Base-by-base conservation (phyloP, 495 filamentous ascomycete genomes). In the Parachaetomium inaequale region DNA sequence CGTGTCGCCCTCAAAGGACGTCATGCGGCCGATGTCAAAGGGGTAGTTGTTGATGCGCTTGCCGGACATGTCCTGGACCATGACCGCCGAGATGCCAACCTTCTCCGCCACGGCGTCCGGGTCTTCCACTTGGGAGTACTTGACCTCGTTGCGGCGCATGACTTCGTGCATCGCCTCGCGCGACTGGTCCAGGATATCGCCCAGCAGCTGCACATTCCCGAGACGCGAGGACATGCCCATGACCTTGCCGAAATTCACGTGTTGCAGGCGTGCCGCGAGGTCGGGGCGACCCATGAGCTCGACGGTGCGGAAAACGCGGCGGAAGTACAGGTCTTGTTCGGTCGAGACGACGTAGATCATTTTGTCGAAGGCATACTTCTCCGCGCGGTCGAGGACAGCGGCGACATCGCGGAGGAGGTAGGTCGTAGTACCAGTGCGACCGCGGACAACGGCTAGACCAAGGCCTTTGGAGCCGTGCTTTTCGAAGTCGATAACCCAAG, bases 401-500 rank as follows among this genome's bases (percentile, higher is more conserved):
- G 80, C 82, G 47, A 88, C 84, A 70, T 88, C 85, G 42, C 85
- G 81, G 26, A 84, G 85, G 21, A 87, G 79, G 61, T 88, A 88
- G 15, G 85, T 74, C 11, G 82, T 83, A 1, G 84, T 87, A 29
- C 84, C 85, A 45, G 86, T 82, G 61, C 77, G 79, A 69, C 86
- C 84, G 63, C 81, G 76, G 52, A 87, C 73, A 31, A 87, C 75
- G 1, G 82, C 76, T 62, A 75, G 76, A 45, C 83, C 65, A 28
- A 86, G 75, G 59, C 76, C 77, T 71, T 85, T 85, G 79, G n/a
- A 75, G 75, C 17, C 79, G 61, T 91, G 84, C 72, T 93, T 91
- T 52, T 82, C 82, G 65, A 98, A 89, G 73, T 97, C 88, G 59
- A 96, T 85, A 63, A 96, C 88, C 52, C 91, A 80, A 29, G 93